Base-by-base conservation (phyloP, 2,329 filamentous ascomycete genomes). In the Aspergillus fructus region DNA sequence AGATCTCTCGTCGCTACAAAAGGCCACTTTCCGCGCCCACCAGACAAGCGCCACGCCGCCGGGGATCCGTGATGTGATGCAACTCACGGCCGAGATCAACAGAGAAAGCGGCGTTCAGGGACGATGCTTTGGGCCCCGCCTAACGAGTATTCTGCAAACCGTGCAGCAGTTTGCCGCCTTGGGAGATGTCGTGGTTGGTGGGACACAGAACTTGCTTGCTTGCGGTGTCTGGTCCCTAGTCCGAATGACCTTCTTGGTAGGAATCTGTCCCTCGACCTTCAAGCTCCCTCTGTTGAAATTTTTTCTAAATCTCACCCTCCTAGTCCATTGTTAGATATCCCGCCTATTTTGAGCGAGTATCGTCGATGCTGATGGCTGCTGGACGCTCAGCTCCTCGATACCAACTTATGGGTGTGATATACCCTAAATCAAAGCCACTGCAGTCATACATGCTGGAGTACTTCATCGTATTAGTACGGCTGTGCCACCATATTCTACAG, bases 391-490 rank as follows among this genome's bases (percentile, higher is more conserved):
- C 50, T 7, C 53, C 53, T 12, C 24, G 47, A 2, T 51, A 56
- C 12, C 39, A 46, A 19, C n/a, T 27, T 0, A 56, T 50, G 53
- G 53, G 37, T 6, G 46, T n/a, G 2, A 27, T 46, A 5, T 46
- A 56, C 19, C 47, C 47, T 0, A 45, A 12, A 3, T 51, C 53
- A 2, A 30, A 30, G 1, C 3, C 7, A 1, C 21, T 56, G 0
- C 3, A 13, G 19, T 34, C 45, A 17, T 42, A 13, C n/a, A 55
- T 55, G 46, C n/a, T 46, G 11, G 47, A 56, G n/a, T 50, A 56
- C 2, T 50, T 50, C 13, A 51, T 40, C 13, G 12, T 33, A 2
- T n/a, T 50, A 5, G 53, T 51, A 11, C 27, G 46, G 2, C 7
- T 56, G 2, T 56, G 47, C 5, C 53, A 50, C 21, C 47, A 56